Conservation (phyloP, 768 basidiomycete genomes). For the Coprinopsis sp. region DNA sequence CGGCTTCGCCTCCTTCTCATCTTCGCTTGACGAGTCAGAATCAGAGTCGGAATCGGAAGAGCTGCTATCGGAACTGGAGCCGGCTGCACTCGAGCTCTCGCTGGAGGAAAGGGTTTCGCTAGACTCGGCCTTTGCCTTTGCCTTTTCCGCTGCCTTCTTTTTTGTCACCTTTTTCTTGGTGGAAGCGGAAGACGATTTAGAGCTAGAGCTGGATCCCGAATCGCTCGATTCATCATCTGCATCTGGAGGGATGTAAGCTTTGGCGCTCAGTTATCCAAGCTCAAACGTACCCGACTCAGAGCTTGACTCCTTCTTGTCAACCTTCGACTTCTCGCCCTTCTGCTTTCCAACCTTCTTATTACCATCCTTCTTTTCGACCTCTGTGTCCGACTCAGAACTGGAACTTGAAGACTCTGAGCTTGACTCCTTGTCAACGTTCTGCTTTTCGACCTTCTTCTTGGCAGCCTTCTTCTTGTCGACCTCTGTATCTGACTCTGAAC, state of each 20-base stretch:
- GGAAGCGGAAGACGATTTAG: conserved; percentile 10
- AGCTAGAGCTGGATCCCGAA: conserved; percentile 9
- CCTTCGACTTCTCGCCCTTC: no score
- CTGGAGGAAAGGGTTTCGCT: conserved; percentile 31
- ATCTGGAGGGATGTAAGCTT: background rate
- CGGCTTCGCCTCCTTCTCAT: conserved; percentile 11
- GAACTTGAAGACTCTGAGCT: conserved; percentile 21
- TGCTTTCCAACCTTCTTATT: no score
- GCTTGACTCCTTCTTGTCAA: background rate
- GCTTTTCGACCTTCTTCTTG: no score
- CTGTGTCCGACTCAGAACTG: conserved; percentile 17
- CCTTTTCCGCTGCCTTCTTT: conserved; percentile 6
- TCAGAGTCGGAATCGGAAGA: conserved; percentile 9
- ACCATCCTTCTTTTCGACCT: no score
- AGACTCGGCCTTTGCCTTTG: conserved; percentile 27
- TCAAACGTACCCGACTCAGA: conserved; percentile 7
- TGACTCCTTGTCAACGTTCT: no score
- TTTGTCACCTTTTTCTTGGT: conserved; percentile 13
- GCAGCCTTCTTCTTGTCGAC: background rate
- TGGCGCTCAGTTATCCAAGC: background rate
- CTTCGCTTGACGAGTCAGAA: conserved; percentile 10
- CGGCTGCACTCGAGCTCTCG: conserved; percentile 10
- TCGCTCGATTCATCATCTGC: conserved; percentile 35
- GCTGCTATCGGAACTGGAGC: conserved; percentile 26
- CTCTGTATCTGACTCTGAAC: conserved; percentile 18